Evolutionary conservation across 2,329 filamentous ascomycete genomes (phyloP).

Genomic region (Diaporthe vexans): DNA sequence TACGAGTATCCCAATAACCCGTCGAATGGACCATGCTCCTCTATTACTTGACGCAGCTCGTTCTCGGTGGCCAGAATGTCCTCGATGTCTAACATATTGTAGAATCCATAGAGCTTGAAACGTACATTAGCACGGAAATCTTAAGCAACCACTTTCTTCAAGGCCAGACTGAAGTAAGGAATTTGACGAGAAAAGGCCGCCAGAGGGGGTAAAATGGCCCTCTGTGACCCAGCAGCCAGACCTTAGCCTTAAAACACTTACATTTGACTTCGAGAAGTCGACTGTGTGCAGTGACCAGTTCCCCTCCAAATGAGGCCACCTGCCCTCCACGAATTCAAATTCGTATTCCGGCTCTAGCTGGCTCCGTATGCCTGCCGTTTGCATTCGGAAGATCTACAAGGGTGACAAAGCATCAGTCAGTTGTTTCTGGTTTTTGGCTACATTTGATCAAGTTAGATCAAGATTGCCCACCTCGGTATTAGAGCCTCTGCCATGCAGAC

Average conservation of each 20-base stretch:
- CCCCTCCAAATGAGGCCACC: constrained; percentile 39
- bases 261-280: constrained; percentile 41
- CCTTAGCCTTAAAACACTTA: neutral
- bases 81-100: constrained; percentile 38
- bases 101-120: constrained; percentile 37
- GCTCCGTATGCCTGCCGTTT: constrained; percentile 39
- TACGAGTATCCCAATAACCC: constrained; percentile 38
- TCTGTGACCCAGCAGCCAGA: neutral
- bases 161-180: neutral
- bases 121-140: neutral
- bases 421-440: constrained; percentile 2
- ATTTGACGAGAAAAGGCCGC: neutral
- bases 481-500: constrained; percentile 37
- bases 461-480: constrained; percentile 34
- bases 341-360: constrained; percentile 38
- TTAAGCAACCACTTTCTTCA: neutral
- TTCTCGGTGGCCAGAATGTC: constrained; percentile 40
- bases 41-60: constrained; percentile 40
- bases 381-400: constrained; percentile 40
- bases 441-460: neutral
- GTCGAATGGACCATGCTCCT: constrained; percentile 40
- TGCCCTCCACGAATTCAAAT: constrained; percentile 40
- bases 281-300: constrained; percentile 41
- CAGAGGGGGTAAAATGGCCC: neutral
- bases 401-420: constrained; percentile 5